Evolutionary conservation across 2,329 filamentous ascomycete species (phyloP).

Genomic region (Colletotrichum caudatum): DNA sequence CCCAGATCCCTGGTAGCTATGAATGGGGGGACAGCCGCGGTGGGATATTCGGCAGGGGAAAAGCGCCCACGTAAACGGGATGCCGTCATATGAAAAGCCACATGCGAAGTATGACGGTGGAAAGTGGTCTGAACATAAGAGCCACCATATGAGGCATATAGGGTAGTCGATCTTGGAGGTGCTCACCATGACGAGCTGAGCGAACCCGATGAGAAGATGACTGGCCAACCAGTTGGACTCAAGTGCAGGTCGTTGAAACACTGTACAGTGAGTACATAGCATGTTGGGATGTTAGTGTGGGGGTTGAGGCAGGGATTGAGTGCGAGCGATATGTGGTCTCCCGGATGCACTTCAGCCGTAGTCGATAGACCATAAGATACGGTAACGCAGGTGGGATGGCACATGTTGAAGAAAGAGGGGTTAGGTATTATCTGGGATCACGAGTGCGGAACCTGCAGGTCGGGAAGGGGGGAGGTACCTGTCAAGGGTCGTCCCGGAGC

Average conservation of each 20-base stretch:
- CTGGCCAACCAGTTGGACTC: neutral
- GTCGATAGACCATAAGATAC: conserved; percentile 5
- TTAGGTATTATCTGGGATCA: conserved; percentile 5
- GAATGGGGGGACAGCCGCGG: conserved; percentile 7
- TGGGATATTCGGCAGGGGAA: neutral
- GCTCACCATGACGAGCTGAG: neutral
- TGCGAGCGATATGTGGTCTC: conserved; percentile 11
- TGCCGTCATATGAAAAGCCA: neutral
- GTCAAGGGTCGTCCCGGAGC: conserved; percentile 13
- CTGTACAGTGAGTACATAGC: no score
- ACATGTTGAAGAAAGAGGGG: conserved; percentile 32
- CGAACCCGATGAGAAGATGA: neutral
- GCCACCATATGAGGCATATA: neutral
- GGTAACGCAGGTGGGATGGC: neutral
- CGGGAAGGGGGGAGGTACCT: neutral
- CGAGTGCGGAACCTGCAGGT: conserved; percentile 20
- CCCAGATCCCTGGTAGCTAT: neutral
- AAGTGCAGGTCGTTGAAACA: neutral
- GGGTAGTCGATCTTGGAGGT: neutral
- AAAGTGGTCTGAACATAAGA: conserved; percentile 10
- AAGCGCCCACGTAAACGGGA: neutral
- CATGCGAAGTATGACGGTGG: neutral
- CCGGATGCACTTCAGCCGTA: conserved; percentile 10
- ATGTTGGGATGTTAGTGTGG: neutral
- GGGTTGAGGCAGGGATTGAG: neutral